Conservation (phyloP, 805 yeast genomes). For the Debaryomyces hansenii region DNA sequence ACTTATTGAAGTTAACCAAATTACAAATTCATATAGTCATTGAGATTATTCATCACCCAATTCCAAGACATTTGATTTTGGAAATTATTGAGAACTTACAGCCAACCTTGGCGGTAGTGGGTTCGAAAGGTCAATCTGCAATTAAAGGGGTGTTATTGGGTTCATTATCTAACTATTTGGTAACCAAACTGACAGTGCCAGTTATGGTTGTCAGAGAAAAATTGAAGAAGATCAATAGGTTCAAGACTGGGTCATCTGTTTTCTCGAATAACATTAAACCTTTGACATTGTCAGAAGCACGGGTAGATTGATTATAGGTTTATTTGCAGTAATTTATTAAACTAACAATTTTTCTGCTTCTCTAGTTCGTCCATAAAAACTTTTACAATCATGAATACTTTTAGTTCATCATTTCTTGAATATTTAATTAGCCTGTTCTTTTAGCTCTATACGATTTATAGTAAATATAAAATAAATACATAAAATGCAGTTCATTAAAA, state of each 20-base stretch:
- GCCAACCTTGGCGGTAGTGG: slow-evolving; percentile 74
- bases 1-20: slow-evolving; percentile 61
- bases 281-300: slow-evolving; percentile 48
- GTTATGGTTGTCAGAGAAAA: slow-evolving; percentile 80
- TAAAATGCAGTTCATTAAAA: slow-evolving; percentile 4
- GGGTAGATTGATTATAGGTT: slow-evolving; percentile 31
- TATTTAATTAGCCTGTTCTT: too few relatives aligned
- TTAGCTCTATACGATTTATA: too few relatives aligned
- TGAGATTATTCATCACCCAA: slow-evolving; percentile 74
- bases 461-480: too few relatives aligned
- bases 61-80: slow-evolving; percentile 67
- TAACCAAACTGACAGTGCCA: slow-evolving; percentile 69
- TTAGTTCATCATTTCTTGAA: too few relatives aligned
- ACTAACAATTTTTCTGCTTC: neutral
- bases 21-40: slow-evolving; percentile 71
- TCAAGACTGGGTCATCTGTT: slow-evolving; percentile 47
- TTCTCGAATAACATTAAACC: slow-evolving; percentile 58
- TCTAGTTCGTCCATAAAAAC: neutral
- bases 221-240: slow-evolving; percentile 64
- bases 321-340: neutral
- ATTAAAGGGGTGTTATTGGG: slow-evolving; percentile 74
- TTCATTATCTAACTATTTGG: slow-evolving; percentile 69
- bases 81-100: slow-evolving; percentile 69
- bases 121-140: slow-evolving; percentile 72
- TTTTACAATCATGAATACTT: too few relatives aligned